A percentile compares a stretch with the other conserved stretches of the same genome.
Conservation (phyloP, 2,329 filamentous ascomycete species). For the Colletotrichum caudatum region DNA sequence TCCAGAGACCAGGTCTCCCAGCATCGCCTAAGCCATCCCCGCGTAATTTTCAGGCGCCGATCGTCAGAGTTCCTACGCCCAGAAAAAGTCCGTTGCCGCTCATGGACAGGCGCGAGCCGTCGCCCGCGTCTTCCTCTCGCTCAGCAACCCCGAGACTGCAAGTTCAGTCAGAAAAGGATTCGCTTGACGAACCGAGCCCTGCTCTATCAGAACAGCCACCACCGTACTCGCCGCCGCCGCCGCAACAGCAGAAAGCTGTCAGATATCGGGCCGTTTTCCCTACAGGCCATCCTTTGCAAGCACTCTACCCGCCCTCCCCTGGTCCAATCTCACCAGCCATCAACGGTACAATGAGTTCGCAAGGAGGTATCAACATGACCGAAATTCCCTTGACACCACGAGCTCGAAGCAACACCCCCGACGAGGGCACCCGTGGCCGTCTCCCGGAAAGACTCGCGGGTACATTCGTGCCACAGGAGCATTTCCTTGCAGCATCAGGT, state of each 20-base stretch:
- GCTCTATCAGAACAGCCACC: constrained; percentile 60
- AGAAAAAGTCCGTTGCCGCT: constrained; percentile 50
- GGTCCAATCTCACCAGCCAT: constrained; percentile 73
- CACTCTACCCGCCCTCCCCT: constrained; percentile 68
- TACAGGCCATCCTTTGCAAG: constrained; percentile 61
- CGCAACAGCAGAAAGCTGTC: constrained; percentile 54
- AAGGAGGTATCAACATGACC: constrained; percentile 70
- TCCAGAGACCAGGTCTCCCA: constrained; percentile 37
- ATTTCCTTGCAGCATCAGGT: constrained; percentile 56
- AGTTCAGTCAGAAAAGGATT: constrained; percentile 28
- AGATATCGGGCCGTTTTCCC: constrained; percentile 71
- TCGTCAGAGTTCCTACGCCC: constrained; percentile 53
- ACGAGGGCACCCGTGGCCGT: constrained; percentile 32
- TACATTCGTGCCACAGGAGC: constrained; percentile 60
- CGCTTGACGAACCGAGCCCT: constrained; percentile 27
- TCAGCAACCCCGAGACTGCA: constrained; percentile 41
- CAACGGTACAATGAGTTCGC: constrained; percentile 71
- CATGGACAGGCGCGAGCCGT: constrained; percentile 39
- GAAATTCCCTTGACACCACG: constrained; percentile 68
- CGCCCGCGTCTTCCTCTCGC: constrained; percentile 48
- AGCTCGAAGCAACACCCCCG: constrained; percentile 43
- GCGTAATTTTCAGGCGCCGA: constrained; percentile 46
- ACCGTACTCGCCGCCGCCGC: constrained; percentile 67
- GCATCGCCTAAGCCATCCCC: constrained; percentile 42
- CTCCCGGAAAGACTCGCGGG: constrained; percentile 60